These are phyloP conservation scores for Monilinia fructicola DNA, from an alignment of 2,329 filamentous ascomycete genomes.

Conservation along the genomic window DNA sequence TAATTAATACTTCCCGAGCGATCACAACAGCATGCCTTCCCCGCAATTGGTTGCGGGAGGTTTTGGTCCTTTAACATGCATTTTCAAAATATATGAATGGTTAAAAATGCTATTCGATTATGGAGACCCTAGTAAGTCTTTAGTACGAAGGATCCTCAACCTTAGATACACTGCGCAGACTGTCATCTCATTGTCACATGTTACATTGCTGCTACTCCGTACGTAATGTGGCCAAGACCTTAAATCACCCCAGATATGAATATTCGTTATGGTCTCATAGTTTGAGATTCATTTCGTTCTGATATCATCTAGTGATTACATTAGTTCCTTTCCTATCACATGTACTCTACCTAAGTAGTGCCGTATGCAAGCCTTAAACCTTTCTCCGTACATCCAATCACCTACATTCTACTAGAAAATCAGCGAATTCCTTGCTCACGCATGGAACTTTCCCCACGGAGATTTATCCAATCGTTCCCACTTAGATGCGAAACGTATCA, in stretches of 20 bases:
- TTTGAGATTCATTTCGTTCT: background rate
- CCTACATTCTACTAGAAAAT: background rate
- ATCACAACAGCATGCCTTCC: background rate
- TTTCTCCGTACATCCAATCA: conserved; percentile 6
- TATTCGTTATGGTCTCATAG: conserved; percentile 7
- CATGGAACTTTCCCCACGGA: conserved; percentile 12
- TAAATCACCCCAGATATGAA: conserved; percentile 8
- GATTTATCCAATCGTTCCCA: background rate
- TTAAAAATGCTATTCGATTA: background rate
- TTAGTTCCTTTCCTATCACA: background rate
- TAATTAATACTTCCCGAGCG: background rate
- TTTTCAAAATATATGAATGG: background rate
- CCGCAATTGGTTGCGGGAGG: conserved; percentile 8
- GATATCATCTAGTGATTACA: background rate
- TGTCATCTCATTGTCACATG: background rate
- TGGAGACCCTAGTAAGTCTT: background rate
- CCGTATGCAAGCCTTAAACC: background rate
- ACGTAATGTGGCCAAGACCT: conserved; percentile 2
- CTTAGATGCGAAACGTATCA: background rate
- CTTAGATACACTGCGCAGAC: conserved; percentile 6
- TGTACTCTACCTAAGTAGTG: background rate
- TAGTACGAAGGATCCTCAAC: background rate
- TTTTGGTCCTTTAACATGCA: background rate
- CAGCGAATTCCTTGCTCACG: conserved; percentile 5
- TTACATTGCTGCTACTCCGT: background rate